These are phyloP conservation scores for Rhodotorula babjevae DNA, from an alignment of 768 basidiomycete species.

Conservation along the genomic window DNA sequence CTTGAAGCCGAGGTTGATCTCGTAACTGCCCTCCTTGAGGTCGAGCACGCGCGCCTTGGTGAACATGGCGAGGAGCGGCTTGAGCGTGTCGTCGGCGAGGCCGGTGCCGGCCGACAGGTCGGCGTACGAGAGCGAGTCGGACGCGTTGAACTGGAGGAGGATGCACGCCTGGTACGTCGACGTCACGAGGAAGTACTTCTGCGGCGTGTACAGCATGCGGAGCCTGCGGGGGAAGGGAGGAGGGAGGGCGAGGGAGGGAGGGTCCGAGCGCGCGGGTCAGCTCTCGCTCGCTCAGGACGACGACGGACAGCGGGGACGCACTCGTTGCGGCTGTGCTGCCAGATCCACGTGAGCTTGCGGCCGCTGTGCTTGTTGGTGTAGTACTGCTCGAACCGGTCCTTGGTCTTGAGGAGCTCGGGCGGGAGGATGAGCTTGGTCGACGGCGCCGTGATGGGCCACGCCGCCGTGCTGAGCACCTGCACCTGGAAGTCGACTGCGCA, in stretches of 20 bases:
- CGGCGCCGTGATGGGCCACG: slow-evolving; percentile 87
- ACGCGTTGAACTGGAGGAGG: slow-evolving; percentile 78
- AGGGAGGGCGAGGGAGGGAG: not conserved
- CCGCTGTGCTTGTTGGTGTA: slow-evolving; percentile 92
- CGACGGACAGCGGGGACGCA: not conserved
- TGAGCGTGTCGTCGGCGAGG: slow-evolving; percentile 67
- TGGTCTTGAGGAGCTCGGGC: slow-evolving; percentile 74
- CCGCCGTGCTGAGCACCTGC: slow-evolving; percentile 90
- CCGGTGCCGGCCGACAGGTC: slow-evolving; percentile 75
- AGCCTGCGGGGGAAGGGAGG: slow-evolving; percentile 48
- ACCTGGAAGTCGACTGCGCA: slow-evolving; percentile 70
- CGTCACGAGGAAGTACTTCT: slow-evolving; percentile 94
- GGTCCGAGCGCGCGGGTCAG: too few species aligned
- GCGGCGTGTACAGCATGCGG: slow-evolving; percentile 82
- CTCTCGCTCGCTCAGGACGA: too few species aligned
- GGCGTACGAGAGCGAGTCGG: slow-evolving; percentile 71
- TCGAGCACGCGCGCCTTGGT: slow-evolving; percentile 85
- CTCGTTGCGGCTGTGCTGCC: slow-evolving; percentile 98
- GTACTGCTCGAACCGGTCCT: slow-evolving; percentile 85
- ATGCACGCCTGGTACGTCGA: slow-evolving; percentile 93
- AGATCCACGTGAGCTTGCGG: slow-evolving; percentile 93
- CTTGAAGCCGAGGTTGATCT: slow-evolving; percentile 68
- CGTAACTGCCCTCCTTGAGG: slow-evolving; percentile 88
- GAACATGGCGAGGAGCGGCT: slow-evolving; percentile 59
- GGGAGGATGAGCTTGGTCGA: slow-evolving; percentile 84